A percentile compares a stretch with the other conserved stretches of the same genome.
Evolutionary conservation across 805 yeast genomes (phyloP).

Genomic region (Metschnikowia vanudenii): DNA sequence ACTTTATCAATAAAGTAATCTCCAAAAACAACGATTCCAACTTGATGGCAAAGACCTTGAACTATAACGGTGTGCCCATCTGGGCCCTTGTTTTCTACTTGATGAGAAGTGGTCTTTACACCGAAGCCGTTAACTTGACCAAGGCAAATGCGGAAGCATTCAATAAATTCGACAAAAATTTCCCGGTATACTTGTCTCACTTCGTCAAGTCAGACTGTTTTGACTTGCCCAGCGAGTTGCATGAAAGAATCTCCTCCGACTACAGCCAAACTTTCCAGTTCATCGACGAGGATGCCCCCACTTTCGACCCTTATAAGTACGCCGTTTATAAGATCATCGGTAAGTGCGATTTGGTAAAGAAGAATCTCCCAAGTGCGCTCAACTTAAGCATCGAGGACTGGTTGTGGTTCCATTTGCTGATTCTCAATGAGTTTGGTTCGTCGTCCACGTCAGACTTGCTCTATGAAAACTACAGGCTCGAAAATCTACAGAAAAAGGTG

Average conservation of each 20-base stretch:
- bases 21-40: constrained; percentile 29
- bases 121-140: constrained; percentile 75
- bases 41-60: constrained; percentile 32
- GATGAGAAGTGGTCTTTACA: constrained; percentile 75
- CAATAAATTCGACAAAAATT: constrained; percentile 80
- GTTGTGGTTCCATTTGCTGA: constrained; percentile 89
- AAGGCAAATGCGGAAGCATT: constrained; percentile 64
- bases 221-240: constrained; percentile 62
- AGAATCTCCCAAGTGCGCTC: constrained; percentile 64
- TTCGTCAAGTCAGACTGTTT: constrained; percentile 54
- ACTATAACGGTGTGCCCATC: constrained; percentile 80
- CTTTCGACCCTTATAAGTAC: constrained; percentile 82
- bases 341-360: constrained; percentile 74
- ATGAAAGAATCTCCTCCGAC: constrained; percentile 70
- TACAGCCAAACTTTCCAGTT: constrained; percentile 80
- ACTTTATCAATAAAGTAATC: constrained; percentile 46
- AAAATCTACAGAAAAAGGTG: constrained; percentile 71
- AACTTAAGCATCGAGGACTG: constrained; percentile 87
- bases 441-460: constrained; percentile 39
- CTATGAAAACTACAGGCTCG: constrained; percentile 68
- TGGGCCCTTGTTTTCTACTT: constrained; percentile 91
- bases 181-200: constrained; percentile 74
- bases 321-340: constrained; percentile 91
- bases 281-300: constrained; percentile 46
- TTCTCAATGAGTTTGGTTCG: constrained; percentile 54